Conservation (phyloP, 345 rosid species). For the Erysimum cheiranthoides region DNA sequence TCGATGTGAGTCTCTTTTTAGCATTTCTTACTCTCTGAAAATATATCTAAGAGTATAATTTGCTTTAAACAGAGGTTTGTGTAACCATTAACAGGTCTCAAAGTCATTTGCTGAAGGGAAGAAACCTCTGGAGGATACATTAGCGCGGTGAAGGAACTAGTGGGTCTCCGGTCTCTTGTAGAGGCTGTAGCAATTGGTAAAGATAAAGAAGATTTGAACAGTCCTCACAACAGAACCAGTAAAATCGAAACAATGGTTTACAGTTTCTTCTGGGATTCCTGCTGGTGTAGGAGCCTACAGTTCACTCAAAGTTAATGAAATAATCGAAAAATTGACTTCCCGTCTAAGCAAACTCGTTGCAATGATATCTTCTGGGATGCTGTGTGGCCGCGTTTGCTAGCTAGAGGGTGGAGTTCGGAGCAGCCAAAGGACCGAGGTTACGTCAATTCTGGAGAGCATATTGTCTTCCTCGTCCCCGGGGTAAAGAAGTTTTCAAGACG, state of each 20-base stretch:
- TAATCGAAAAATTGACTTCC: constrained; percentile 51
- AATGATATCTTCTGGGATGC: constrained; percentile 81
- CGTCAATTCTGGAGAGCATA: constrained; percentile 46
- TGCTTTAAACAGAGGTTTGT: background rate
- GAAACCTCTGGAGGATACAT: constrained; percentile 55
- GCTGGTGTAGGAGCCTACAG: constrained; percentile 47
- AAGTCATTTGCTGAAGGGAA: constrained; percentile 61
- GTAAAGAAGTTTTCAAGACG: constrained; percentile 67
- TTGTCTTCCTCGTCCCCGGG: constrained; percentile 70
- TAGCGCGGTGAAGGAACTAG: constrained; percentile 47
- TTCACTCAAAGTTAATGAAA: constrained; percentile 56
- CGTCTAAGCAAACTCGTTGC: constrained; percentile 70
- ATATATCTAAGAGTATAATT: background rate
- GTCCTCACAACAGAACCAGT: constrained; percentile 52
- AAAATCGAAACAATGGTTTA: constrained; percentile 48
- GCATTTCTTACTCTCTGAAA: background rate
- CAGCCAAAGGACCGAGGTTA: constrained; percentile 55
- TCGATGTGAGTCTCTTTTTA: constrained; percentile 37
- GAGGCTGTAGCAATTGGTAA: constrained; percentile 71
- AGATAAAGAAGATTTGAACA: constrained; percentile 68
- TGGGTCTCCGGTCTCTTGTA: constrained; percentile 56
- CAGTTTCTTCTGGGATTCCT: constrained; percentile 36
- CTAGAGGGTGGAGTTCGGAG: constrained; percentile 78
- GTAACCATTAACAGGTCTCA: constrained; percentile 54
- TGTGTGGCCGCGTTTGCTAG: constrained; percentile 80